Conservation (phyloP, 352 stramenopile species). For the Saprolegnia parasitica region DNA sequence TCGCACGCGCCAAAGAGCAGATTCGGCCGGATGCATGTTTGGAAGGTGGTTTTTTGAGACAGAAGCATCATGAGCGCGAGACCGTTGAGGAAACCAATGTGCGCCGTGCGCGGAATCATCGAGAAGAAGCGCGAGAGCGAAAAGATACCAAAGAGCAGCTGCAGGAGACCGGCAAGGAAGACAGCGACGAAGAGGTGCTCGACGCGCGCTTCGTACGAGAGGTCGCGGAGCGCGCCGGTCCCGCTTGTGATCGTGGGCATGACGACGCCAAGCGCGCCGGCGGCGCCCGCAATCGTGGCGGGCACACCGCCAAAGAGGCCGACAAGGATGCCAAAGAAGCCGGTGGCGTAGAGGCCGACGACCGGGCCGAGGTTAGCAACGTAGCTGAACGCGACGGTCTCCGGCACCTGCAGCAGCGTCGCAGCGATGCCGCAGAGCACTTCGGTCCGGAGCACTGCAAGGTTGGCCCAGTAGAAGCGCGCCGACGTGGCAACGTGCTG, state of each 20-base stretch:
- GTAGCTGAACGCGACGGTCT: conserved; percentile 92
- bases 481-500: conserved; percentile 33
- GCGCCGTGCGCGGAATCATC: conserved; percentile 91
- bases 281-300: conserved; percentile 83
- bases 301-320: conserved; percentile 83
- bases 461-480: conserved; percentile 53
- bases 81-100: conserved; percentile 95
- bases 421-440: conserved; percentile 86
- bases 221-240: conserved; percentile 42
- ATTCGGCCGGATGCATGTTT: conserved; percentile 54
- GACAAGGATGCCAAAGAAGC: conserved; percentile 85
- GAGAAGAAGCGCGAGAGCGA: conserved; percentile 87
- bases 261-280: conserved; percentile 88
- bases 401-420: conserved; percentile 89
- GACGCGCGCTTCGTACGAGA: conserved; percentile 66
- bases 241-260: conserved; percentile 77
- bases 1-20: conserved; percentile 76
- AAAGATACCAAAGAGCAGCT: conserved; percentile 79
- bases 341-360: conserved; percentile 89
- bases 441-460: conserved; percentile 56
- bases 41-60: conserved; percentile 90
- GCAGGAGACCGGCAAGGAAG: conserved; percentile 77
- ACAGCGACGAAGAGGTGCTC: conserved; percentile 86
- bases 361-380: conserved; percentile 83
- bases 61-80: conserved; percentile 93